Evolutionary conservation across 2,329 filamentous ascomycete genomes (phyloP).

Genomic region (Dryadomyces quercus-mongolicae): DNA sequence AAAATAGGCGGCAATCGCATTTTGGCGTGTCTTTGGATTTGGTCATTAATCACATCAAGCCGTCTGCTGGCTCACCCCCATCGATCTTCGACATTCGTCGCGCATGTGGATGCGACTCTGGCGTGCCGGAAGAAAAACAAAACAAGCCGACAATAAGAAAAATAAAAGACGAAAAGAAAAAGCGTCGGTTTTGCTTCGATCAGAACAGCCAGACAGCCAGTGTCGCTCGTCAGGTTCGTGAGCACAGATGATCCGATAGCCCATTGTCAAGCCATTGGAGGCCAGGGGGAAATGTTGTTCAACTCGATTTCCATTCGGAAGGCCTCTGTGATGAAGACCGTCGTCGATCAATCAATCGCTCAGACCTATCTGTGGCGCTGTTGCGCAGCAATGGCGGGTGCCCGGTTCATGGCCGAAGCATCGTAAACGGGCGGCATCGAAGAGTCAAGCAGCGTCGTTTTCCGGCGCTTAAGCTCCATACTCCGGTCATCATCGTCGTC

Average conservation of each 20-base stretch:
- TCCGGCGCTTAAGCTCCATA: constrained; percentile 23
- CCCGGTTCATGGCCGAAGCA: constrained; percentile 11
- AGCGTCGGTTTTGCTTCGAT: background rate
- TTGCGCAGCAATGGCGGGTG: constrained; percentile 16
- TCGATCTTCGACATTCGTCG: background rate
- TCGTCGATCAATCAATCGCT: background rate
- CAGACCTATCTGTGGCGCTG: constrained; percentile 15
- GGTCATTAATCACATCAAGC: constrained; percentile 11
- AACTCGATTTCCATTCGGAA: background rate
- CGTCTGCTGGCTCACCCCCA: background rate
- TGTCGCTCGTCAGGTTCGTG: background rate
- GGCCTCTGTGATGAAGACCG: no score
- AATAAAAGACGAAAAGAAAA: background rate
- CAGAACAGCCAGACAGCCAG: background rate
- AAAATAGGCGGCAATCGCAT: constrained; percentile 9
- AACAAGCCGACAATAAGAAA: background rate
- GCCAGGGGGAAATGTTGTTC: background rate
- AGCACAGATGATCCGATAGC: background rate
- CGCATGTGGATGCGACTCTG: background rate
- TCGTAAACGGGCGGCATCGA: constrained; percentile 21
- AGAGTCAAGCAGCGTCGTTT: constrained; percentile 21
- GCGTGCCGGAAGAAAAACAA: background rate
- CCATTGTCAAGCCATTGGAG: background rate
- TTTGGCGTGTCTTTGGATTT: constrained; percentile 6
- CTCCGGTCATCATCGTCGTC: constrained; percentile 30